Base-by-base conservation (phyloP, 176 grass and related monocot genomes). In the Oryza punctata region DNA sequence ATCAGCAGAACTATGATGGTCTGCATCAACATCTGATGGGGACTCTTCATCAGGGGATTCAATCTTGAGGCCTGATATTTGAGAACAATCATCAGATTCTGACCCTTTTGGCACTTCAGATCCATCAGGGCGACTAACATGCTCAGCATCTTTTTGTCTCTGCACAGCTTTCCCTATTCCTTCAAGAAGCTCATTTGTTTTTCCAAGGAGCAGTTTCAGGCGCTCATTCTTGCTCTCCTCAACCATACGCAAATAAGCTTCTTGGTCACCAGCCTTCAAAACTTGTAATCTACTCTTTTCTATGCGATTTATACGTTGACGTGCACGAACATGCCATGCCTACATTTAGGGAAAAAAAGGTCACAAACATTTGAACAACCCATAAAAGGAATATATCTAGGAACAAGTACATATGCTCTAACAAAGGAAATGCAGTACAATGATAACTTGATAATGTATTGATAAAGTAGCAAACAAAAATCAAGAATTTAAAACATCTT, bases 211-310 rank as follows among this genome's bases (percentile, higher is more conserved):
- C 91, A 94, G 94, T 86, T 89, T 99, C 66, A 99, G 78, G 18
- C 96, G 96, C 75, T 99, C 96, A 38, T 99, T 99, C 91, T 99
- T 99, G 89, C 96, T 99, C 83, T 99, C 96, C 72, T 99, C 96
- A 18, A 99, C 96, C 96, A 99, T 95, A 30, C 83, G 85, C 93
- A 99, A 85, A 80, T 99, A 99, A n/a, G 93, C 91, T 88, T 94
- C 96, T 86, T 99, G 96, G 77, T 99, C 96, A 85, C 94, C 96
- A 76, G 78, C 88, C 87, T 99, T 94, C 70, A 99, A 77, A 81
- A 87, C 87, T 89, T 92, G 89, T 80, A 99, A 82, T 63, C 96
- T 94, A 79, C 46, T 85, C 75, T 99, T 99, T 70, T 99, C 96
- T 38, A 87, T 77, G n/a, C 93, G 91, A 73, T 73, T 73, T 57